These are phyloP conservation scores for Russula sp. DNA, from an alignment of 768 basidiomycete species.

Conservation along the genomic window DNA sequence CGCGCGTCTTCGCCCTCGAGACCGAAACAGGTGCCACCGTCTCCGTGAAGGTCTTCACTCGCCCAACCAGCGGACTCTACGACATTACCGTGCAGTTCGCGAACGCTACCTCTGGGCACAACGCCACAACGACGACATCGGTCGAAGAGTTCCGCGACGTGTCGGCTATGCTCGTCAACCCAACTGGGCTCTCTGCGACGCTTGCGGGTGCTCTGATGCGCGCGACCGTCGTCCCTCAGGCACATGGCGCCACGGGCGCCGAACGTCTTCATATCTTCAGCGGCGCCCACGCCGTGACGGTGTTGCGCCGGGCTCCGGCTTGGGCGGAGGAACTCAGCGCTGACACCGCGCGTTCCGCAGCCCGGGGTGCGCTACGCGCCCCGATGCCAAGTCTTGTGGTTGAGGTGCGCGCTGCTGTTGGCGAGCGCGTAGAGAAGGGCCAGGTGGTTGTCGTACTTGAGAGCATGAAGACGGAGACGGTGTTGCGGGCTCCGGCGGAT, in stretches of 20 bases:
- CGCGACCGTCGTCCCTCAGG: conserved; percentile 72
- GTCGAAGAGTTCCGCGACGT: conserved; percentile 39
- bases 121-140: conserved; percentile 3
- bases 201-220: conserved; percentile 42
- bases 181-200: conserved; percentile 46
- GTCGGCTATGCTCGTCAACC: conserved; percentile 47
- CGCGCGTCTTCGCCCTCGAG: conserved; percentile 55
- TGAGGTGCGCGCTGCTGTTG: conserved; percentile 71
- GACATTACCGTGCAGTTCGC: conserved; percentile 44
- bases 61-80: conserved; percentile 29
- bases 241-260: conserved; percentile 42
- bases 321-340: conserved; percentile 66
- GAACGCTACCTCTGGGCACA: conserved; percentile 19
- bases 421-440: conserved; percentile 73
- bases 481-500: conserved; percentile 59
- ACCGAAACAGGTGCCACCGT: conserved; percentile 40
- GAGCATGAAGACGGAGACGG: conserved; percentile 98
- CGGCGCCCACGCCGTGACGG: conserved; percentile 52
- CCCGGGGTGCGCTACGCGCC: conserved; percentile 62
- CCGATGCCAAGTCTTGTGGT: conserved; percentile 95
- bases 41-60: conserved; percentile 40
- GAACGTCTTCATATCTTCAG: conserved; percentile 75
- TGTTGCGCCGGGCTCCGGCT: conserved; percentile 59
- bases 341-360: conserved; percentile 42
- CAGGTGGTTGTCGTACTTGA: conserved; percentile 80